Conservation (phyloP, 495 filamentous ascomycete genomes). For the Hyaloscypha hepaticicola region DNA sequence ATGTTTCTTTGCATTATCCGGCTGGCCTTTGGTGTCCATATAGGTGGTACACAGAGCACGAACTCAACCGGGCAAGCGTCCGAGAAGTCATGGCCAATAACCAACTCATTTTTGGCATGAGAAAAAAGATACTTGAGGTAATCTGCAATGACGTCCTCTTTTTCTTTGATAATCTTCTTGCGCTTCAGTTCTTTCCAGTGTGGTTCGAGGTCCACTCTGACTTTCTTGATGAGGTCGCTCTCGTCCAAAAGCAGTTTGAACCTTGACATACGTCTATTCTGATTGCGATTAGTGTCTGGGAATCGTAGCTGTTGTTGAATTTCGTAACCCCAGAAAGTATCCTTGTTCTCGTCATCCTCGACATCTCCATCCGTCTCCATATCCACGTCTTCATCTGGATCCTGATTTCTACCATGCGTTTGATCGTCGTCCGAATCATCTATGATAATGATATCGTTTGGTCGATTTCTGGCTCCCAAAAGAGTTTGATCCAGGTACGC, state of each 20-base stretch:
- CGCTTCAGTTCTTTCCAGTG: conserved; percentile 9
- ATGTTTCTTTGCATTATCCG: background rate
- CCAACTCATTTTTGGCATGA: conserved; percentile 29
- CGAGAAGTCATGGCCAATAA: background rate
- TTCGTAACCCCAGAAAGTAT: conserved; percentile 13
- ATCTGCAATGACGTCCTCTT: conserved; percentile 30
- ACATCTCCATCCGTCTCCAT: conserved; percentile 4
- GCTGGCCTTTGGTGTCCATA: background rate
- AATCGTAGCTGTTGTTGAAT: background rate
- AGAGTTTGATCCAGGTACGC: background rate
- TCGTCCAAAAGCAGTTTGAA: conserved; percentile 29
- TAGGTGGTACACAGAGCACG: background rate
- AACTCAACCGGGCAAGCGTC: background rate
- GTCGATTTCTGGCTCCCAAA: background rate
- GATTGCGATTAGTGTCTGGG: conserved; percentile 9
- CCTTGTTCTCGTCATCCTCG: conserved; percentile 7
- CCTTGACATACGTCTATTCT: conserved; percentile 17
- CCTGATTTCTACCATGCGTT: background rate
- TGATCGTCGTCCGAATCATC: too few relatives aligned
- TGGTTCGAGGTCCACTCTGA: conserved; percentile 18
- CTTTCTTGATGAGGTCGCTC: conserved; percentile 10
- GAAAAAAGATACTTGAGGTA: conserved; percentile 28
- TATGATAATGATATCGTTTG: too few relatives aligned
- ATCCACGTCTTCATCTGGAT: conserved; percentile 8
- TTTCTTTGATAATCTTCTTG: conserved; percentile 24